A percentile compares a stretch with the other conserved stretches of the same genome.
Evolutionary conservation across 306 rosid genomes (phyloP).

Genomic region (Trichosanthes cucumerina): DNA sequence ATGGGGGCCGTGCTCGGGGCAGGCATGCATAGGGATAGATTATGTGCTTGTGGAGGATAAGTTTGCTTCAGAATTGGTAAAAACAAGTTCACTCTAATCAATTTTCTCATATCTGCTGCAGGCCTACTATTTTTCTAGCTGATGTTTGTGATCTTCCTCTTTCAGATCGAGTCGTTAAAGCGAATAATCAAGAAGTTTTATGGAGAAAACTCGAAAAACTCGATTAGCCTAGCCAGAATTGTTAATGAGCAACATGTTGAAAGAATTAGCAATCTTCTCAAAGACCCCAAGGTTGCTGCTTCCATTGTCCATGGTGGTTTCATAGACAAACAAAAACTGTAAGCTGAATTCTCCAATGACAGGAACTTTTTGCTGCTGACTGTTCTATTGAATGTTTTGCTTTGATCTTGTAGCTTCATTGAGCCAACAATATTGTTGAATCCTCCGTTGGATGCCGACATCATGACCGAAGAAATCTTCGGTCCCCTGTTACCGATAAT

Average conservation of each 20-base stretch:
- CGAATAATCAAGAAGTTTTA: constrained; percentile 39
- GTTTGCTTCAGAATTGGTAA: constrained; percentile 46
- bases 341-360: constrained; percentile 9
- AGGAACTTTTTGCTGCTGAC: not conserved
- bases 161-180: constrained; percentile 57
- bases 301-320: constrained; percentile 74
- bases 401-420: constrained; percentile 41
- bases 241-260: constrained; percentile 49
- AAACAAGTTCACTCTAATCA: not conserved
- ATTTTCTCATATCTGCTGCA: not conserved
- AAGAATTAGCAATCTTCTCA: constrained; percentile 51
- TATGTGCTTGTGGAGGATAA: constrained; percentile 73
- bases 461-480: constrained; percentile 84
- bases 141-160: not conserved
- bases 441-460: constrained; percentile 64
- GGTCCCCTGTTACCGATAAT: constrained; percentile 87
- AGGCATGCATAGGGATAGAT: constrained; percentile 76
- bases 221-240: constrained; percentile 41
- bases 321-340: constrained; percentile 56
- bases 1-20: constrained; percentile 87
- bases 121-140: not conserved
- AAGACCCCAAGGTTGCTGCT: constrained; percentile 57
- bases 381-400: constrained; percentile 1
- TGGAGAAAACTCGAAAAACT: constrained; percentile 43
- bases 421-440: constrained; percentile 82